phyloP scores from a whole-genome alignment of 768 basidiomycete species.

The Trametopsis cervina region DNA sequence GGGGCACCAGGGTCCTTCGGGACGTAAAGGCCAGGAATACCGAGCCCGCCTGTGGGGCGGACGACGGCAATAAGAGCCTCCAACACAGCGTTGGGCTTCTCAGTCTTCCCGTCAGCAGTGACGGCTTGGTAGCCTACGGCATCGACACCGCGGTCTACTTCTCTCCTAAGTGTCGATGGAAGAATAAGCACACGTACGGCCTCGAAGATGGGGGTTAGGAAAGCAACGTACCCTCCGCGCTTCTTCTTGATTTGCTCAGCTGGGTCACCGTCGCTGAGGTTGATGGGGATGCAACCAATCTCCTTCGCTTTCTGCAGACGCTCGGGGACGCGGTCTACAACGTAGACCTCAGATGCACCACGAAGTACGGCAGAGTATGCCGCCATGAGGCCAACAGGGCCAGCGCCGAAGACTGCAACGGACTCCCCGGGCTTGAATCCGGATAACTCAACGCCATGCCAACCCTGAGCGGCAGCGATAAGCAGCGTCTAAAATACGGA shows the following conservation, averaged over 20 bases:
- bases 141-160: conserved; percentile 47
- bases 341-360: conserved; percentile 46
- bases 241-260: conserved; percentile 40
- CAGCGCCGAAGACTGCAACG: conserved; percentile 46
- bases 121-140: conserved; percentile 53
- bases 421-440: conserved; percentile 48
- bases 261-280: conserved; percentile 41
- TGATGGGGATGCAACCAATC: conserved; percentile 44
- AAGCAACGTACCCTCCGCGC: conserved; percentile 33
- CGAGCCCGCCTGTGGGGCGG: conserved; percentile 48
- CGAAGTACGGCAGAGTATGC: conserved; percentile 47
- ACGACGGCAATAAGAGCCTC: conserved; percentile 45
- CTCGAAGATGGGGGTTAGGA: too few species aligned
- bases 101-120: conserved; percentile 44
- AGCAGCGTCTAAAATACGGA: neutral
- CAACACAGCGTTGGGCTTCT: conserved; percentile 48
- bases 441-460: conserved; percentile 45
- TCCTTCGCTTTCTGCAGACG: conserved; percentile 44
- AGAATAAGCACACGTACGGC: too few species aligned
- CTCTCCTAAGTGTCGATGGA: conserved; percentile 32
- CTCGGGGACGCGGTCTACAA: conserved; percentile 50
- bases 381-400: conserved; percentile 51
- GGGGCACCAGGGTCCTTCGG: conserved; percentile 52
- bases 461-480: too few species aligned
- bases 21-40: conserved; percentile 51